Base-by-base conservation (phyloP, 257 asterid species). In the Forsythia suspensa region DNA sequence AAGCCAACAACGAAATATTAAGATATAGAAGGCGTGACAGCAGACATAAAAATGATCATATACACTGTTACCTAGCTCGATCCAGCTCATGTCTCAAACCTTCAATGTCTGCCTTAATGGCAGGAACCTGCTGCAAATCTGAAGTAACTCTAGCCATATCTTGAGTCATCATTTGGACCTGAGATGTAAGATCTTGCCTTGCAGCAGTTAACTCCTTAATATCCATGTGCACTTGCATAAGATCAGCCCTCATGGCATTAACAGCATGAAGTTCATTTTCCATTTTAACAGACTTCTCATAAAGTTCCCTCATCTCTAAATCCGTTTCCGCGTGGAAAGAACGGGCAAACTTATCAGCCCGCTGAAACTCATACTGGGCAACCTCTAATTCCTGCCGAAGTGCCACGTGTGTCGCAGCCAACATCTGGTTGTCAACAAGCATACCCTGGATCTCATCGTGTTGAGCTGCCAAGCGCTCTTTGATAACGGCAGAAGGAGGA, bases 381-480 rank as follows among this genome's bases (percentile, higher is more conserved):
- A 83, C 92, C 88, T 93, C 99, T 70, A 89, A 34, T 77, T 95
- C 99, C 82, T 95, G 98, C 79, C 89, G 88, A 40, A 95, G 95
- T 0, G 98, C 99, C 81, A 95, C 98, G 24, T 95, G 99, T 4
- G 99, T 93, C 39, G 99, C 99, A 73, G 98, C 96, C 76, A 95
- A 81, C 80, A 96, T 84, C 91, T 95, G 99, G 82, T 95, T 95
- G 80, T 95, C 98, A 77, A 87, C 82, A 70, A 95, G 89, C 76
- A 95, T 79, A 11, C 82, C 90, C 86, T 92, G 99, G 74, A 93
- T 95, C 75, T 93, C 99, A 12, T 91, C 94, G 16, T 90, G 96
- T 77, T 95, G 99, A 77, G 77, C 94, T 6, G 92, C 97, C 83
- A 95, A 82, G 67, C 85, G 89, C 80, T 93, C 97, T 84, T 95